These are phyloP conservation scores for Begonia loranthoides DNA, from an alignment of 306 rosid genomes.

Conservation along the genomic window DNA sequence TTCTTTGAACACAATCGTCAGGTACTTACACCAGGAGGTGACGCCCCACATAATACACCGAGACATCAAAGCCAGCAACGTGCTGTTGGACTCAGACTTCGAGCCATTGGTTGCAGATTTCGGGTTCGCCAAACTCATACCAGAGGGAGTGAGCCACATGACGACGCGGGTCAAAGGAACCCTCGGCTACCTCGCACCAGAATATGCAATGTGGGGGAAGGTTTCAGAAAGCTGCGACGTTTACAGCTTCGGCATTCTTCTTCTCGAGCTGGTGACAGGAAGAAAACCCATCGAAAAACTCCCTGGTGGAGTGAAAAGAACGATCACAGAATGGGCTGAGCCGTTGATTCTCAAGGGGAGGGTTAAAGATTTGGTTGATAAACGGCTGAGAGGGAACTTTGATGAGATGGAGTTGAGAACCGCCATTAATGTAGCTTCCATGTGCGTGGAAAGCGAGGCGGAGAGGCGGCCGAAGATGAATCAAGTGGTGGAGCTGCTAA, in stretches of 20 bases:
- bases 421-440: conserved; percentile 43
- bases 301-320: conserved; percentile 60
- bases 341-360: conserved; percentile 40
- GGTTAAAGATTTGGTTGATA: conserved; percentile 48
- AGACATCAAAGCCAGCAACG: conserved; percentile 80
- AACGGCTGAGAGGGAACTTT: conserved; percentile 46
- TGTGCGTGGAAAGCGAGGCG: conserved; percentile 52
- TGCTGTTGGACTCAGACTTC: conserved; percentile 60
- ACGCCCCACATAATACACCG: conserved; percentile 80
- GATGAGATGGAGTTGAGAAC: conserved; percentile 52
- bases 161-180: conserved; percentile 89
- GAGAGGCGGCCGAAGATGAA: conserved; percentile 56
- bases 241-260: conserved; percentile 69
- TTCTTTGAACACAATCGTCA: conserved; percentile 13
- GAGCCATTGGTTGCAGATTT: conserved; percentile 77
- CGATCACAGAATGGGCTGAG: conserved; percentile 72
- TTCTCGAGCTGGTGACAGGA: conserved; percentile 57
- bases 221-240: conserved; percentile 85
- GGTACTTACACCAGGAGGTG: conserved; percentile 79
- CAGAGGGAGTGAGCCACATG: conserved; percentile 87
- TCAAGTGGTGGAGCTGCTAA: conserved; percentile 52
- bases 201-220: conserved; percentile 96
- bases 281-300: conserved; percentile 82
- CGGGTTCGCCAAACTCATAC: conserved; percentile 85
- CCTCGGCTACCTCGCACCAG: conserved; percentile 74